These are phyloP conservation scores for Beauveria scarabaeidicola DNA, from an alignment of 2,329 filamentous ascomycete species.

Conservation along the genomic window DNA sequence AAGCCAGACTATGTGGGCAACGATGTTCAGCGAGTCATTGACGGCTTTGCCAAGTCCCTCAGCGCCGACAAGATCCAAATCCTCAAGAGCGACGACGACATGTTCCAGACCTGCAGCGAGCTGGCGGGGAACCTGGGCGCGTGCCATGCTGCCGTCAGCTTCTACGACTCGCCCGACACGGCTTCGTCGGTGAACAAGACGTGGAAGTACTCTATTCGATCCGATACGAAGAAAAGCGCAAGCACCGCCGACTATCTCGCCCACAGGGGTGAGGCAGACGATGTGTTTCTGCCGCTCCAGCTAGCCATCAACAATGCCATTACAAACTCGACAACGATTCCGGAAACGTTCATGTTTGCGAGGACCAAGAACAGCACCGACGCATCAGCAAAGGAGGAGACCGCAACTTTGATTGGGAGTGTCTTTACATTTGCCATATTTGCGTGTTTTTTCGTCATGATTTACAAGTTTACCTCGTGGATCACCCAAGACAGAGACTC, in stretches of 20 bases:
- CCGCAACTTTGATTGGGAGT: constrained; percentile 12
- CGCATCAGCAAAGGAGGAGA: background rate
- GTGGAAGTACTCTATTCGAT: constrained; percentile 23
- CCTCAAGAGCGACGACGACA: constrained; percentile 14
- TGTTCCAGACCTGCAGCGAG: constrained; percentile 16
- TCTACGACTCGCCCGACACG: constrained; percentile 23
- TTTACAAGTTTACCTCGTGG: constrained; percentile 9
- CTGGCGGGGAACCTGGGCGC: constrained; percentile 15
- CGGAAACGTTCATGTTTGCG: constrained; percentile 16
- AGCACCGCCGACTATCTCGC: constrained; percentile 38
- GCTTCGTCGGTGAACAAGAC: constrained; percentile 12
- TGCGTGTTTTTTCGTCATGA: constrained; percentile 10
- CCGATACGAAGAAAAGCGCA: constrained; percentile 16
- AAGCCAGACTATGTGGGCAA: constrained; percentile 15
- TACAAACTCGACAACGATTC: constrained; percentile 15
- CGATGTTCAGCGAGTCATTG: constrained; percentile 20
- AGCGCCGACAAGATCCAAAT: constrained; percentile 12
- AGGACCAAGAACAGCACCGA: background rate
- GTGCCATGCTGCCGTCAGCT: constrained; percentile 23
- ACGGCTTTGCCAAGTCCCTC: constrained; percentile 18
- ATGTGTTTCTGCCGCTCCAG: constrained; percentile 20
- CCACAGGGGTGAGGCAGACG: constrained; percentile 11
- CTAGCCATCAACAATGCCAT: constrained; percentile 28
- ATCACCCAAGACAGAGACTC: constrained; percentile 23
- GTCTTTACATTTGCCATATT: constrained; percentile 13